Percentiles rank a stretch among this genome's conserved stretches.
These are phyloP conservation scores for Termitomyces sp. DNA, from an alignment of 768 basidiomycete species.

Conservation along the genomic window DNA sequence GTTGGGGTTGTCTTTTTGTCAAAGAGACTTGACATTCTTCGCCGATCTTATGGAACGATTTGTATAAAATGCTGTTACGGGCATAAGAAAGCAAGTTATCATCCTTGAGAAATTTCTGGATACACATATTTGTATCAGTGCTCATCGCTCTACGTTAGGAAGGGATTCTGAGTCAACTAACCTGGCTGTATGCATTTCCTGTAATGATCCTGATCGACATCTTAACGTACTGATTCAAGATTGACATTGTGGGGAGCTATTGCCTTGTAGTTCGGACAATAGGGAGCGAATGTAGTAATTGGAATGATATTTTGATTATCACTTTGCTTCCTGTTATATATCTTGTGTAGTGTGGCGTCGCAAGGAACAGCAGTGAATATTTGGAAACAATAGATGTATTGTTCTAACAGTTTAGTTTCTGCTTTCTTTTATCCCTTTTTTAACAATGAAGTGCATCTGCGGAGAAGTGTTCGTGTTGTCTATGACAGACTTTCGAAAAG, in stretches of 20 bases:
- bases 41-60: background rate
- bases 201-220: background rate
- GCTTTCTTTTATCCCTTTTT: background rate
- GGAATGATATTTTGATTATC: background rate
- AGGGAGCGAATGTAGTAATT: background rate
- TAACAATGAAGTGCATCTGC: too few relatives aligned
- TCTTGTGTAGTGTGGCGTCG: background rate
- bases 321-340: background rate
- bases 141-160: background rate
- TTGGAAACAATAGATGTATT: background rate
- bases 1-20: rapidly evolving
- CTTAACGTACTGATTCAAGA: background rate
- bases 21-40: background rate
- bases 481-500: too few relatives aligned
- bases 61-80: background rate
- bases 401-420: background rate
- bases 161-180: background rate
- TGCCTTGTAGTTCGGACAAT: background rate
- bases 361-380: background rate
- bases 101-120: background rate
- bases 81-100: rapidly evolving
- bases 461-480: too few relatives aligned
- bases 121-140: background rate
- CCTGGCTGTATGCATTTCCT: background rate
- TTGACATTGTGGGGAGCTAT: background rate